Percentiles rank a stretch among this genome's conserved stretches.
Conservation (phyloP, 2,329 filamentous ascomycete species). For the Trichophyton rubrum region DNA sequence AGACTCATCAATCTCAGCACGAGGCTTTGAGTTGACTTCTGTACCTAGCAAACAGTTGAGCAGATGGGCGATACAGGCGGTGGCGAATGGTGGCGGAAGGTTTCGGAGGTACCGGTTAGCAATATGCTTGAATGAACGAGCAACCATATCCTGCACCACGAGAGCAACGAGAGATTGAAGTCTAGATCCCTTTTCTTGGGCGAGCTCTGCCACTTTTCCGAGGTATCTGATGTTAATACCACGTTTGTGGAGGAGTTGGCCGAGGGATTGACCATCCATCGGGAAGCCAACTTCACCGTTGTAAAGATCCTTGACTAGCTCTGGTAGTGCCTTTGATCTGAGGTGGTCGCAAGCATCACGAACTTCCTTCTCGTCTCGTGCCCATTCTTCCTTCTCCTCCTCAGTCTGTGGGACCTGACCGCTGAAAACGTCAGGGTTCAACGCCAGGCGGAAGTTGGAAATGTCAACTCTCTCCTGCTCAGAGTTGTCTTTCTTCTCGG, state of each 20-base stretch:
- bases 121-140: slow-evolving; percentile 91
- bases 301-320: slow-evolving; percentile 71
- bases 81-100: slow-evolving; percentile 66
- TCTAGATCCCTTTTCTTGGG: slow-evolving; percentile 54
- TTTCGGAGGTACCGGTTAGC: slow-evolving; percentile 66
- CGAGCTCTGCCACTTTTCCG: slow-evolving; percentile 64
- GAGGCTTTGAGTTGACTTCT: slow-evolving; percentile 62
- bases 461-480: slow-evolving; percentile 66
- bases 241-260: slow-evolving; percentile 81
- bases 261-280: slow-evolving; percentile 92
- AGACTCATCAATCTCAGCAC: slow-evolving; percentile 61
- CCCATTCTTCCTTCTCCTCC: slow-evolving; percentile 73
- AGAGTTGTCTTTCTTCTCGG: slow-evolving; percentile 29
- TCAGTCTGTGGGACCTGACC: slow-evolving; percentile 82
- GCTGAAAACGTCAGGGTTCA: slow-evolving; percentile 94
- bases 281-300: slow-evolving; percentile 93
- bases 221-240: slow-evolving; percentile 95
- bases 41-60: slow-evolving; percentile 84
- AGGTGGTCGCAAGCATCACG: slow-evolving; percentile 71
- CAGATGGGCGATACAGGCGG: slow-evolving; percentile 69
- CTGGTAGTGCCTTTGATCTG: slow-evolving; percentile 64
- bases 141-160: slow-evolving; percentile 80
- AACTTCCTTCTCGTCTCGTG: slow-evolving; percentile 76
- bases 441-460: slow-evolving; percentile 69
- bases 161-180: slow-evolving; percentile 67